Base-by-base conservation (phyloP, 192 early-diverging fungal species). In the Endogone sp. region DNA sequence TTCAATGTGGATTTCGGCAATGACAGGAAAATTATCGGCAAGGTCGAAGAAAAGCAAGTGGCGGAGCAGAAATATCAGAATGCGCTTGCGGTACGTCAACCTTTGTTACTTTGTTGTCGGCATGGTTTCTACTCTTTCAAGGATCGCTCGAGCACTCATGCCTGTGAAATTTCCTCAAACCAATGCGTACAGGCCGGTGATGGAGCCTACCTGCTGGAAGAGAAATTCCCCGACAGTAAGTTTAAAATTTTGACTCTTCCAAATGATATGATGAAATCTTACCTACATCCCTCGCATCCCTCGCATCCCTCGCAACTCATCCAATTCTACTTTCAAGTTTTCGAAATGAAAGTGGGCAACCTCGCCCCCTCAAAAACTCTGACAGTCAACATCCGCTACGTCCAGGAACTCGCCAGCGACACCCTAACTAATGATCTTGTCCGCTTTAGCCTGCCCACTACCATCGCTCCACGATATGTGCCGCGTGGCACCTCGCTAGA, bases 381-480 rank as follows among this genome's bases (percentile, higher is more conserved):
- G 4, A 61, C 65, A 20, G 65, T 85, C 13, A 67, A 75, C 21
- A 78, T 85, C 56, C 78, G 75, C 1, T 85, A 87, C 66, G 66
- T 85, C 16, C 65, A 69, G 0, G 85, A 85, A 56, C 70, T 82
- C 29, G 77, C 74, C 29, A 70, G 75, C 32, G 85, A 84, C 62
- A 63, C 76, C 26, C 82, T 80, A 24, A 63, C 67, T 23, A 1
- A 1, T 1, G 82, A 85, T 32, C 64, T 74, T 30, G 61, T 81
- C 57, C 71, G 81, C 28, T 84, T 85, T 59, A 71, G 78, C 23
- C 69, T 85, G 29, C 84, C 84, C 3, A 74, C 78, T 24, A 29
- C 54, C 22, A 60, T 85, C 23, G 62, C 70, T 26, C 70, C 74
- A 27, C 61, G 82, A 62, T 86, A 86, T 16, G 54, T 16, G 55